These are phyloP conservation scores for Calendula officinalis DNA, from an alignment of 129 eudicot genomes.

Conservation along the genomic window DNA sequence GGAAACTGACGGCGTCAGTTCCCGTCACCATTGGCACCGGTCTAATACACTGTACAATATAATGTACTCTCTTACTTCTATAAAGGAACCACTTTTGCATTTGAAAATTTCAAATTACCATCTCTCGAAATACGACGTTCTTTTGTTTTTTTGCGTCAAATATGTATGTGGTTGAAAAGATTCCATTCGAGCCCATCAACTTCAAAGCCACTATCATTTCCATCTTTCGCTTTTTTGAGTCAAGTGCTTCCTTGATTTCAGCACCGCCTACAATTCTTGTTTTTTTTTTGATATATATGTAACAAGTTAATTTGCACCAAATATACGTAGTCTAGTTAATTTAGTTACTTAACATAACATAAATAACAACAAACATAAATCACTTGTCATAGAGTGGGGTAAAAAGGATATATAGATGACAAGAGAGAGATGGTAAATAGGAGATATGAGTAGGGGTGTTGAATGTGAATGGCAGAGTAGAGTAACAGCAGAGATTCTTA, in stretches of 20 bases:
- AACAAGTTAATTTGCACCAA: too few species aligned
- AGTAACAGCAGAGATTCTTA: too few species aligned
- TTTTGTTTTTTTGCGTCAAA: background rate
- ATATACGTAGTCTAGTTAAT: too few species aligned
- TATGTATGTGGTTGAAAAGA: background rate
- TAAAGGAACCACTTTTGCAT: conserved; percentile 25
- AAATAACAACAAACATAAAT: too few species aligned
- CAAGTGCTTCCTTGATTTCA: background rate
- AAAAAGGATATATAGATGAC: too few species aligned
- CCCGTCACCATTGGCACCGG: too few species aligned
- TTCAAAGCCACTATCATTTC: conserved; percentile 34
- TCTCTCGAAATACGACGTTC: background rate
- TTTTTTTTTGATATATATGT: background rate
- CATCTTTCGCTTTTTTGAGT: background rate
- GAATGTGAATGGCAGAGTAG: too few species aligned
- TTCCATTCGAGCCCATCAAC: conserved; percentile 32
- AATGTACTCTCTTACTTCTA: conserved; percentile 19
- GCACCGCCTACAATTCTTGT: background rate
- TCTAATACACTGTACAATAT: background rate
- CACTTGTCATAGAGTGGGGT: too few species aligned
- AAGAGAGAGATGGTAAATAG: too few species aligned
- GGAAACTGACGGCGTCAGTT: too few species aligned
- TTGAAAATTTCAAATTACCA: background rate
- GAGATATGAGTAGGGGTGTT: too few species aligned
- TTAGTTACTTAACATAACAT: too few species aligned